Percentiles rank a stretch among this genome's conserved stretches.
Evolutionary conservation across 768 basidiomycete genomes (phyloP).

Genomic region (Termitomyces eurrhizus): DNA sequence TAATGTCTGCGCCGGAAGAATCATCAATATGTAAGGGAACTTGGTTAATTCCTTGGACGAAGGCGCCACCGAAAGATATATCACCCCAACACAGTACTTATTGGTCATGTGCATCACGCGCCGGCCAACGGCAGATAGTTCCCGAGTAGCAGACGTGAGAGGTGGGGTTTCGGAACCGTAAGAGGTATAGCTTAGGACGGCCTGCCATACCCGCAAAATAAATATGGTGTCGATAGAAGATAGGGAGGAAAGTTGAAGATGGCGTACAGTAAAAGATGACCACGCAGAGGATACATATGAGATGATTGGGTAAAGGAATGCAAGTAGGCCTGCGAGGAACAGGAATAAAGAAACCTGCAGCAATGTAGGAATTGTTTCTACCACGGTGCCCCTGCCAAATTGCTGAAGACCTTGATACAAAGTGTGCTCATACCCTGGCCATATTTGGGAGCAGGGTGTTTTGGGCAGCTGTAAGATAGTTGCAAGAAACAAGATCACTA

Average conservation of each 20-base stretch:
- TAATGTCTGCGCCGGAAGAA: conserved; percentile 1
- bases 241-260: conserved; percentile 30
- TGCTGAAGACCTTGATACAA: conserved; percentile 32
- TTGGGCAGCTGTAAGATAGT: conserved; percentile 29
- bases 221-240: conserved; percentile 25
- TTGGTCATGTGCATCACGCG: conserved; percentile 31
- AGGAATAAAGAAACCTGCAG: conserved; percentile 46
- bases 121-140: conserved; percentile 24
- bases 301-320: conserved; percentile 36
- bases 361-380: conserved; percentile 38
- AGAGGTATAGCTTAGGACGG: conserved; percentile 17
- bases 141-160: conserved; percentile 24
- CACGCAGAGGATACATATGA: conserved; percentile 26
- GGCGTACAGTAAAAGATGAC: conserved; percentile 27
- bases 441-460: conserved; percentile 29
- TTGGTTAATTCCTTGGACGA: conserved; percentile 31
- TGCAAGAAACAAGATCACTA: conserved; percentile 41
- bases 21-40: conserved; percentile 7
- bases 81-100: conserved; percentile 32
- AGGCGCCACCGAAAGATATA: conserved; percentile 27
- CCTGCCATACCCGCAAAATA: conserved; percentile 24
- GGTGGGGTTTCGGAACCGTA: background rate
- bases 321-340: conserved; percentile 44
- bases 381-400: conserved; percentile 33
- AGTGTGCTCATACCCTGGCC: conserved; percentile 39